phyloP scores from a whole-genome alignment of 805 yeast species.

The Zygosaccharomyces rouxii region DNA sequence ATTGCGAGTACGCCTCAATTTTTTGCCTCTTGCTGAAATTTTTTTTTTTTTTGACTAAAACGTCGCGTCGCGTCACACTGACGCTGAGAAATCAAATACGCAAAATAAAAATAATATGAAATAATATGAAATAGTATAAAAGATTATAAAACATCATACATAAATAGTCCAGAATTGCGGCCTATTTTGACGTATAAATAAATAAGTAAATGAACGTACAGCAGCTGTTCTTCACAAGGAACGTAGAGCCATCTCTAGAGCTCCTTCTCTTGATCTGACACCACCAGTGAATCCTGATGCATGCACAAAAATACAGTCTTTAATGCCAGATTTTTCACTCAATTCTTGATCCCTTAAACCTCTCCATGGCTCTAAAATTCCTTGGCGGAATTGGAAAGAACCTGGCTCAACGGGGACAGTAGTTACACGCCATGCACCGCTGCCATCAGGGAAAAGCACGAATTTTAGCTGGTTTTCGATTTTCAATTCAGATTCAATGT shows the following conservation, averaged over 20 bases:
- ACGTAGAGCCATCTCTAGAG: slow-evolving; percentile 61
- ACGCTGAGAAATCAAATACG: neutral
- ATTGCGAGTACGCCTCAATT: neutral
- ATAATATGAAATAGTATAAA: neutral
- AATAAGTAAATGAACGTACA: neutral
- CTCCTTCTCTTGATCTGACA: slow-evolving; percentile 74
- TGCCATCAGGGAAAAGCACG: slow-evolving; percentile 75
- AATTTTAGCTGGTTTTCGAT: slow-evolving; percentile 59
- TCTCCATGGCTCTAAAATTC: slow-evolving; percentile 88
- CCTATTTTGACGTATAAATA: too few relatives aligned
- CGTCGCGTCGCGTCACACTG: neutral
- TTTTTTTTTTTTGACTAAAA: neutral
- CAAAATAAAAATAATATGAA: neutral
- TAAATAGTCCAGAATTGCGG: too few relatives aligned
- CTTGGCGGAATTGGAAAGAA: slow-evolving; percentile 79
- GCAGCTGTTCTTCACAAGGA: slow-evolving; percentile 25
- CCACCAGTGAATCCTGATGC: slow-evolving; percentile 99
- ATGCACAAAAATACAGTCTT: slow-evolving; percentile 86
- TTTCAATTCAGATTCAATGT: slow-evolving; percentile 57
- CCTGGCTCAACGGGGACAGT: slow-evolving; percentile 80
- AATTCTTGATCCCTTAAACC: slow-evolving; percentile 90
- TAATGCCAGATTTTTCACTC: slow-evolving; percentile 69
- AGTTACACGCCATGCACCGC: slow-evolving; percentile 75
- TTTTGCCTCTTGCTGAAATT: neutral
- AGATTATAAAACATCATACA: too few relatives aligned